Percentiles rank a stretch among this genome's conserved stretches.
phyloP scores from a whole-genome alignment of 2,329 filamentous ascomycete genomes.

The Colletotrichum sojae region DNA sequence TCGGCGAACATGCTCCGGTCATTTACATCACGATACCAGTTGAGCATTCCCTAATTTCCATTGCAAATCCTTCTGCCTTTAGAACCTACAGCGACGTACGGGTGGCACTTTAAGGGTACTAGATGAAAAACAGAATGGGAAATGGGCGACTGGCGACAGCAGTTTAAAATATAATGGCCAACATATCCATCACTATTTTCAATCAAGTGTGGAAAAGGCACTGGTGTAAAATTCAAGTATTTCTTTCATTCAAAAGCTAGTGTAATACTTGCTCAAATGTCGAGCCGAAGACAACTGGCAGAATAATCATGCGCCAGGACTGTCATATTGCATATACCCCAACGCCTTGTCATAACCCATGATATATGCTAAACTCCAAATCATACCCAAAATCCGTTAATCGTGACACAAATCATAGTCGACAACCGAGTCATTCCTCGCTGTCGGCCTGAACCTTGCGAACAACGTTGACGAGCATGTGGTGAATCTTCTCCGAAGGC shows the following conservation, averaged over 20 bases:
- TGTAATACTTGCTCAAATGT: not conserved
- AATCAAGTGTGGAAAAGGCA: no score
- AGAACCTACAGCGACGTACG: no score
- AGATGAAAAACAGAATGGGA: no score
- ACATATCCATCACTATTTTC: no score
- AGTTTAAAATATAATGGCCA: no score
- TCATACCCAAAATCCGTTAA: conserved; percentile 1
- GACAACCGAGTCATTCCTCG: conserved; percentile 57
- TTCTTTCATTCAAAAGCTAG: not conserved
- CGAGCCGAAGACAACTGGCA: not conserved
- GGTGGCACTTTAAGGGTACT: no score
- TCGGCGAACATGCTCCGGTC: no score
- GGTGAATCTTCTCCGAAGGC: conserved; percentile 81
- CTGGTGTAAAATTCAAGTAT: not conserved
- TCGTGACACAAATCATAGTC: conserved; percentile 34
- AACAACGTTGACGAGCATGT: conserved; percentile 82
- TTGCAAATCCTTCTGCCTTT: no score
- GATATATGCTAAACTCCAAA: conserved; percentile 38
- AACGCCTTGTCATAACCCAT: conserved; percentile 29
- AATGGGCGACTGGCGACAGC: no score
- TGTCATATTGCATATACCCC: not conserved
- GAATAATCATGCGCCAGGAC: not conserved
- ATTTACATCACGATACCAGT: no score
- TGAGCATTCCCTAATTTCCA: no score
- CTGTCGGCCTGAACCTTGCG: conserved; percentile 83